phyloP scores from a whole-genome alignment of 495 filamentous ascomycete species.

The Neurospora sp. region DNA sequence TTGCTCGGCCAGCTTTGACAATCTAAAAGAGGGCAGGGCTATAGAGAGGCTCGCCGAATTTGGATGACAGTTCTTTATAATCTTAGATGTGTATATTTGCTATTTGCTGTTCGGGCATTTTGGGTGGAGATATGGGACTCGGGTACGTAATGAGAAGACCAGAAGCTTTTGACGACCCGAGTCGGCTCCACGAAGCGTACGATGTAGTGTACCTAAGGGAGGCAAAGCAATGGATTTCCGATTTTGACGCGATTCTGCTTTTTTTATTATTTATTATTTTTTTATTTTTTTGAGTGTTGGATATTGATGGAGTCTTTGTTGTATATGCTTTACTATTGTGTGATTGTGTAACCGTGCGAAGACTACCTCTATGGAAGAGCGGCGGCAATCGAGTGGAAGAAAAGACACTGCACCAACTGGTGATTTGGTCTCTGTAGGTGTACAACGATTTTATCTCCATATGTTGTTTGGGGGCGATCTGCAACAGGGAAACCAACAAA shows the following conservation, averaged over 20 bases:
- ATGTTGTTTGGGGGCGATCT: neutral
- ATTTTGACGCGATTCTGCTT: neutral
- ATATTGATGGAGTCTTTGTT: neutral
- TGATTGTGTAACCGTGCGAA: neutral
- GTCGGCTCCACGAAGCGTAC: slow-evolving; percentile 12
- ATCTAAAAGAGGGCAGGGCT: slow-evolving; percentile 5
- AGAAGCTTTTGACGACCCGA: slow-evolving; percentile 71
- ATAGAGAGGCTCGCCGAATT: slow-evolving; percentile 9
- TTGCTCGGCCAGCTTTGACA: neutral
- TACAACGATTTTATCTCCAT: too few species aligned
- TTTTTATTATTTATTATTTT: too few species aligned
- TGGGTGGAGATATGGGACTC: slow-evolving; percentile 2
- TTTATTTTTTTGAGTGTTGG: neutral
- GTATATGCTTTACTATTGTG: neutral
- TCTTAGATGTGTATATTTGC: slow-evolving; percentile 37
- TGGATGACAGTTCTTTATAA: slow-evolving; percentile 8
- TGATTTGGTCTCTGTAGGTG: neutral
- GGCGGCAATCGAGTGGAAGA: neutral
- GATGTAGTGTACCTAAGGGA: neutral
- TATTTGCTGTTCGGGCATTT: slow-evolving; percentile 2
- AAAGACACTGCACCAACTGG: neutral
- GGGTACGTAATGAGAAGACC: slow-evolving; percentile 38
- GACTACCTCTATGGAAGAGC: neutral
- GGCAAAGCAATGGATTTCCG: neutral
- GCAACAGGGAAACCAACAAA: neutral